Evolutionary conservation across 257 asterid genomes (phyloP).

Genomic region (Agastache rugosa): DNA sequence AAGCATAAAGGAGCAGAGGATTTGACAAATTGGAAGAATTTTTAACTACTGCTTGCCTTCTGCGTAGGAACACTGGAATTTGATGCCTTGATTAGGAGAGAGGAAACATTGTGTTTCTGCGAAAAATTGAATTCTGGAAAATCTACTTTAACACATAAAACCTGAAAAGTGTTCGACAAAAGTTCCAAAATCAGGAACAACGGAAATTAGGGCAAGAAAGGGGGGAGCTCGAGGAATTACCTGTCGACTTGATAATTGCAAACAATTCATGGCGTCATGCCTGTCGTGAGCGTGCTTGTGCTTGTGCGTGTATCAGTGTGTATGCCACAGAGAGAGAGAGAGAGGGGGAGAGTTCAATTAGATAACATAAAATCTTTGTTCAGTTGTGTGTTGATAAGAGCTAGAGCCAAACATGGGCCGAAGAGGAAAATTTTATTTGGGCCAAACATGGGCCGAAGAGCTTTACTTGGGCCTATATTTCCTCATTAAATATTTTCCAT

Average conservation of each 20-base stretch:
- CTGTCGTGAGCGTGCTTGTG: no score
- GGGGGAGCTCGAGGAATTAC: slow-evolving; percentile 1
- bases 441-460: no score
- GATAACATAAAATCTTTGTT: neutral
- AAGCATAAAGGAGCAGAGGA: slow-evolving; percentile 6
- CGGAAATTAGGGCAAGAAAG: neutral
- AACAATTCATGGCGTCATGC: slow-evolving; percentile 21
- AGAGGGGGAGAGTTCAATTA: neutral
- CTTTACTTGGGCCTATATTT: no score
- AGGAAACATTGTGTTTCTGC: slow-evolving; percentile 33
- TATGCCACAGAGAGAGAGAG: neutral
- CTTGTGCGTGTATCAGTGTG: neutral
- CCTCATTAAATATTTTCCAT: no score
- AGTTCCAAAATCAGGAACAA: slow-evolving; percentile 23
- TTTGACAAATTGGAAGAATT: neutral
- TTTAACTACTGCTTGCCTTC: slow-evolving; percentile 45
- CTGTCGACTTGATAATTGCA: slow-evolving; percentile 21
- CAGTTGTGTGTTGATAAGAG: neutral
- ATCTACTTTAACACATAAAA: slow-evolving; percentile 31
- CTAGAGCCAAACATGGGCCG: no score
- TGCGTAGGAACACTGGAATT: slow-evolving; percentile 25
- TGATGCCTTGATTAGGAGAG: slow-evolving; percentile 31
- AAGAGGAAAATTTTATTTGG: no score
- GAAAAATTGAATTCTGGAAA: slow-evolving; percentile 22
- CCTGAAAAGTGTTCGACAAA: slow-evolving; percentile 31